phyloP scores from a whole-genome alignment of 805 yeast genomes.

The Ogataea sp. region DNA sequence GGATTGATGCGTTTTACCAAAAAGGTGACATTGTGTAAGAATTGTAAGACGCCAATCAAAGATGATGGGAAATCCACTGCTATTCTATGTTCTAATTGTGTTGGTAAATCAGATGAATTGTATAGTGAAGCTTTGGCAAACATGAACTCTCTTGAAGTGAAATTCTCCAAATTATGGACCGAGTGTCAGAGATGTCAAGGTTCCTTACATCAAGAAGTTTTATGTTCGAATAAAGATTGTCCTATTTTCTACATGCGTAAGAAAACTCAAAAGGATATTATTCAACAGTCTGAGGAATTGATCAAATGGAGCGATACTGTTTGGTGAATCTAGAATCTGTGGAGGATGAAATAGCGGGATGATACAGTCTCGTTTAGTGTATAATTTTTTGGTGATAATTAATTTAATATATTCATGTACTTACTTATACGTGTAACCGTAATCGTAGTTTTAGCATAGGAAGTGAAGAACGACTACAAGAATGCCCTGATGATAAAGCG shows the following conservation, averaged over 20 bases:
- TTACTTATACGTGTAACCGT: too few relatives aligned
- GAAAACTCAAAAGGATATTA: constrained; percentile 69
- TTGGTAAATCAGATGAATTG: constrained; percentile 60
- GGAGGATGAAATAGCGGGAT: too few relatives aligned
- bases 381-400: too few relatives aligned
- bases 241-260: constrained; percentile 97
- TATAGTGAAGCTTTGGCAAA: constrained; percentile 77
- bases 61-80: constrained; percentile 45
- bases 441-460: too few relatives aligned
- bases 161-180: constrained; percentile 89
- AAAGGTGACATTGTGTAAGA: constrained; percentile 81
- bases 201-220: constrained; percentile 87
- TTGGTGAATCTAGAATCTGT: constrained; percentile 37
- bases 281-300: constrained; percentile 48
- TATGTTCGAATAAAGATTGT: constrained; percentile 93
- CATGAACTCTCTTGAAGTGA: constrained; percentile 71
- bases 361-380: too few relatives aligned
- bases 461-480: too few relatives aligned
- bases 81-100: constrained; percentile 77
- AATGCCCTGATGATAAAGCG: too few relatives aligned
- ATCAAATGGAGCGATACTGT: constrained; percentile 55
- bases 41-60: constrained; percentile 76
- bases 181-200: constrained; percentile 98
- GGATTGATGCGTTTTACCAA: constrained; percentile 86
- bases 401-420: too few relatives aligned